Conservation (phyloP, 177 flowering plant species). For the Vitis hybrid region DNA sequence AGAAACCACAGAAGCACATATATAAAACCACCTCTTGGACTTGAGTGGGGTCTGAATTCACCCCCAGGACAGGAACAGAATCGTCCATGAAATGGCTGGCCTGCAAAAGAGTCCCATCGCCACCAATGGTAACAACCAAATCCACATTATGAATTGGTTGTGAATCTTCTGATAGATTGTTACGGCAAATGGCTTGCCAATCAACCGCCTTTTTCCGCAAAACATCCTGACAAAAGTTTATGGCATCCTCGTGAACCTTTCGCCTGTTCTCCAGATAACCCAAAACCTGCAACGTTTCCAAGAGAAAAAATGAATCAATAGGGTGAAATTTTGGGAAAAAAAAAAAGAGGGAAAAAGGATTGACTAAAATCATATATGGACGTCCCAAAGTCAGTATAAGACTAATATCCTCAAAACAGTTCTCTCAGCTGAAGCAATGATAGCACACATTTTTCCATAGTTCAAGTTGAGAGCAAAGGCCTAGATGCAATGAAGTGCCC, state of each 20-base stretch:
- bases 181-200: conserved; percentile 62
- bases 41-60: conserved; percentile 92
- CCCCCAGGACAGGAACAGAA: conserved; percentile 82
- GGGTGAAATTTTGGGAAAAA: neutral
- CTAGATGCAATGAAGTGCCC: too few species aligned
- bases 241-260: conserved; percentile 70
- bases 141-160: conserved; percentile 70
- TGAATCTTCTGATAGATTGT: conserved; percentile 22
- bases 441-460: too few species aligned
- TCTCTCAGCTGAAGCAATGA: too few species aligned
- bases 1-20: neutral
- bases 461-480: too few species aligned
- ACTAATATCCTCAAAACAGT: too few species aligned
- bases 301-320: conserved; percentile 10
- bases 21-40: conserved; percentile 58
- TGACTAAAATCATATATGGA: too few species aligned
- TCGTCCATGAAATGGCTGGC: conserved; percentile 91
- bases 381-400: too few species aligned
- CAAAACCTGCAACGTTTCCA: conserved; percentile 46
- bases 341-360: too few species aligned
- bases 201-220: conserved; percentile 56
- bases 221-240: conserved; percentile 69
- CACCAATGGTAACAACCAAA: conserved; percentile 83
- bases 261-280: conserved; percentile 52
- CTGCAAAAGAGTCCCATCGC: conserved; percentile 93